Evolutionary conservation across 169 alveolate species (phyloP).

Genomic region (Plasmodium gonderi): DNA sequence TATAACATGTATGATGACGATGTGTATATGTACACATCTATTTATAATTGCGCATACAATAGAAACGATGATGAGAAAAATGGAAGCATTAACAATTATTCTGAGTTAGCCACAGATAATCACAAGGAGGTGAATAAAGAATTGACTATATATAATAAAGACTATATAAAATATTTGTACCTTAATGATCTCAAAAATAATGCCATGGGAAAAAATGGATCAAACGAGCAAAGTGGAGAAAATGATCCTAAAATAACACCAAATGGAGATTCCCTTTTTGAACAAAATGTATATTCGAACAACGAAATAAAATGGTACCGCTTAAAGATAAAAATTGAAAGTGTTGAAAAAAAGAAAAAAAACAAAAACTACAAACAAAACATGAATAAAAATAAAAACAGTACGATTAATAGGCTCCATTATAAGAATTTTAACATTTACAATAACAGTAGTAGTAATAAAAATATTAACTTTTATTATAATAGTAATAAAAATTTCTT

Average conservation of each 20-base stretch:
- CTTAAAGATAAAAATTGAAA: conserved; percentile 51
- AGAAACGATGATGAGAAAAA: not conserved
- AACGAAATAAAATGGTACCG: conserved; percentile 62
- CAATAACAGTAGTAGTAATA: not conserved
- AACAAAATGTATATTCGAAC: not conserved
- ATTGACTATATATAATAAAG: not conserved
- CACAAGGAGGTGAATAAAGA: conserved; percentile 4
- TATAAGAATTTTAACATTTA: not conserved
- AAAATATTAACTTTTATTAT: not conserved
- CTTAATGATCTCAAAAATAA: conserved; percentile 20
- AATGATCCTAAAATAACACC: not conserved
- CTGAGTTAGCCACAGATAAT: not conserved
- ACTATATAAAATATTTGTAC: conserved; percentile 9
- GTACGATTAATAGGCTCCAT: not conserved
- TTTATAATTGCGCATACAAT: conserved; percentile 26
- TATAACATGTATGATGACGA: conserved; percentile 13
- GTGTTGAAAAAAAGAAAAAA: conserved; percentile 30
- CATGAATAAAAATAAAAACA: not conserved
- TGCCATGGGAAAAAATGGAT: not conserved
- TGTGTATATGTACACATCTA: conserved; percentile 56
- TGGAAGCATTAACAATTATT: not conserved
- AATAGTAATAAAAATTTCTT: not conserved
- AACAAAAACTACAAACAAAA: not conserved
- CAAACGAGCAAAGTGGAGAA: not conserved
- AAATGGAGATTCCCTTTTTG: not conserved